Conservation (phyloP, 148 eudicot genomes). For the Amaranthus palmeri region DNA sequence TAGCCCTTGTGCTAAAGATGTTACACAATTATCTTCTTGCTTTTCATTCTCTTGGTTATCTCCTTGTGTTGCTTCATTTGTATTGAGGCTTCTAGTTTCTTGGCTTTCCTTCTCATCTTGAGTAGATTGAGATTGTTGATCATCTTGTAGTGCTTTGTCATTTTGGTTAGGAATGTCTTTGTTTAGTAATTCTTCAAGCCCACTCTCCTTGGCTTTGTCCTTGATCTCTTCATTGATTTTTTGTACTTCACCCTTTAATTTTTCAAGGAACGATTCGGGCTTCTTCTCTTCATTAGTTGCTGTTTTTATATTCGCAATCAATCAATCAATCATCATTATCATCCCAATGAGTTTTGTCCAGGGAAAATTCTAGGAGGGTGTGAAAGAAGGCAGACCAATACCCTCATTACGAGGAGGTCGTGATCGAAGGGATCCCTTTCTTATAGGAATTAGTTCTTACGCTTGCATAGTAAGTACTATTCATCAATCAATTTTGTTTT, state of each 20-base stretch:
- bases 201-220: background rate
- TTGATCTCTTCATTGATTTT: background rate
- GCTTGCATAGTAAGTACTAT: too few relatives aligned
- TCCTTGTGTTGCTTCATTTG: background rate
- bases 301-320: background rate
- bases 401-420: too few relatives aligned
- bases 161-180: background rate
- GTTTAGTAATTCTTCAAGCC: background rate
- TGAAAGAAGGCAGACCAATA: too few relatives aligned
- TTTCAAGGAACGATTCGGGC: background rate
- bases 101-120: background rate
- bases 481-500: too few relatives aligned
- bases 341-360: too few relatives aligned
- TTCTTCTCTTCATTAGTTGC: slow-evolving; percentile 1
- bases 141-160: background rate
- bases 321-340: too few relatives aligned
- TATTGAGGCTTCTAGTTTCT: background rate
- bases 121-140: background rate
- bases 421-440: too few relatives aligned
- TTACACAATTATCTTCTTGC: slow-evolving; percentile 36
- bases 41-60: slow-evolving; percentile 4
- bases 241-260: background rate
- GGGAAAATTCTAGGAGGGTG: too few relatives aligned
- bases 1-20: slow-evolving; percentile 41
- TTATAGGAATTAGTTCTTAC: too few relatives aligned